Conservation (phyloP, 345 rosid genomes). For the Combretum micranthum region DNA sequence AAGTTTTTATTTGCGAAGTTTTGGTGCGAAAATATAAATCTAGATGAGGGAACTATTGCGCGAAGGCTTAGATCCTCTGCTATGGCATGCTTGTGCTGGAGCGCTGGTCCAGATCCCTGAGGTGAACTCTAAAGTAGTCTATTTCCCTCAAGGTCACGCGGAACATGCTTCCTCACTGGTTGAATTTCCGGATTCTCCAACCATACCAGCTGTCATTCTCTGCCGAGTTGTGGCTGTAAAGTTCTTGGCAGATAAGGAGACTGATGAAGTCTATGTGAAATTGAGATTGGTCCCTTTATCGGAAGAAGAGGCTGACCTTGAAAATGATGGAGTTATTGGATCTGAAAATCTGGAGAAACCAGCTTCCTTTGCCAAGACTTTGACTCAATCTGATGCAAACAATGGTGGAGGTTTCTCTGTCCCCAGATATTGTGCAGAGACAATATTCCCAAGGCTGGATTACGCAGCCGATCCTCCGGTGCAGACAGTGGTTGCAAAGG, state of each 20-base stretch:
- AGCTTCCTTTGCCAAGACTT: slow-evolving; percentile 81
- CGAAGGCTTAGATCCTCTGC: slow-evolving; percentile 74
- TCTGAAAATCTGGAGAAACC: slow-evolving; percentile 49
- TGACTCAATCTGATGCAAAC: slow-evolving; percentile 95
- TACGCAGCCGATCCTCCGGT: slow-evolving; percentile 86
- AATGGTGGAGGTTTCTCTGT: slow-evolving; percentile 99
- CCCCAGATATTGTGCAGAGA: slow-evolving; percentile 93
- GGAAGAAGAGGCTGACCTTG: slow-evolving; percentile 19
- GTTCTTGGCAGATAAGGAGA: slow-evolving; percentile 74
- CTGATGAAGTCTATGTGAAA: slow-evolving; percentile 79
- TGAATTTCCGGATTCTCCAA: slow-evolving; percentile 43
- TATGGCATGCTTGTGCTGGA: slow-evolving; percentile 99
- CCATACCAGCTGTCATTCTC: slow-evolving; percentile 50
- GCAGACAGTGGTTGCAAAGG: slow-evolving; percentile 79
- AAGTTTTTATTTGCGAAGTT: no score
- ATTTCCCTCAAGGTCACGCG: slow-evolving; percentile 88
- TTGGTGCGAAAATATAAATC: no score
- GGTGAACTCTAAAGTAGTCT: slow-evolving; percentile 56
- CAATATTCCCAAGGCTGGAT: slow-evolving; percentile 82
- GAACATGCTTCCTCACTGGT: slow-evolving; percentile 63
- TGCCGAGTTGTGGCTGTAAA: slow-evolving; percentile 60
- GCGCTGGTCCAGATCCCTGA: slow-evolving; percentile 86
- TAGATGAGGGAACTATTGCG: slow-evolving; percentile 37
- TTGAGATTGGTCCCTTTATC: slow-evolving; percentile 48
- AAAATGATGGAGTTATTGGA: slow-evolving; percentile 27